Evolutionary conservation across 768 basidiomycete species (phyloP).

Genomic region (Lactarius deliciosus): DNA sequence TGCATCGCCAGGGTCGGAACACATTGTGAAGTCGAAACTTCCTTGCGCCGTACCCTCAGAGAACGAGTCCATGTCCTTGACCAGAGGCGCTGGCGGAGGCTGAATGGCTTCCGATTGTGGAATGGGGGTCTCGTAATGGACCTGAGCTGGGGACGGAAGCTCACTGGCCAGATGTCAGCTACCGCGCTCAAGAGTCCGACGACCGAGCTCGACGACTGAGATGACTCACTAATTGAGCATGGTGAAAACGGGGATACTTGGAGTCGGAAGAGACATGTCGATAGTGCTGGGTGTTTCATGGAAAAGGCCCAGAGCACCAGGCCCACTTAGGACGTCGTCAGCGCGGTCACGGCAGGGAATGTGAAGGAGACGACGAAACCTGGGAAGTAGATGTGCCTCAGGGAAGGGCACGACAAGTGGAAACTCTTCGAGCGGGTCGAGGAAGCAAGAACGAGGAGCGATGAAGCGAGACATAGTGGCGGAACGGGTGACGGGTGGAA

Average conservation of each 20-base stretch:
- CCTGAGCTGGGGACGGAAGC: constrained; percentile 14
- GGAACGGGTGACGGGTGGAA: constrained; percentile 4
- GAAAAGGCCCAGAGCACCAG: constrained; percentile 28
- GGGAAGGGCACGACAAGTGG: constrained; percentile 29
- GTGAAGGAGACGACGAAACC: constrained; percentile 13
- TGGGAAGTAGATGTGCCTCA: constrained; percentile 16
- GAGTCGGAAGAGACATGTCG: constrained; percentile 26
- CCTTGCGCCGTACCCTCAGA: constrained; percentile 56
- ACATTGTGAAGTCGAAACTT: constrained; percentile 49
- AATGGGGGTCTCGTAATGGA: constrained; percentile 18
- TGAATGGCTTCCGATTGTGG: constrained; percentile 30
- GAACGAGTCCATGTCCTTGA: constrained; percentile 60
- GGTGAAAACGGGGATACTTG: constrained; percentile 12
- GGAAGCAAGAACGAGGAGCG: constrained; percentile 7
- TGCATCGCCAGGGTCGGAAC: constrained; percentile 22
- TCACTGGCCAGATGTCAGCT: constrained; percentile 11
- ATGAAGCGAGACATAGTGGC: constrained; percentile 17
- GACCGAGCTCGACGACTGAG: background rate
- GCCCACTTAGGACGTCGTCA: constrained; percentile 22
- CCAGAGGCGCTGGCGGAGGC: constrained; percentile 44
- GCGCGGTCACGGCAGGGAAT: background rate
- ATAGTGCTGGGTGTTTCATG: constrained; percentile 30
- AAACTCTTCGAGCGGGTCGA: constrained; percentile 28
- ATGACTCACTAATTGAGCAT: constrained; percentile 24
- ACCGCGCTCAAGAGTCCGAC: background rate